Evolutionary conservation across 805 yeast species (phyloP), one percentile per base, ranked within the genome.

Genomic region (Candida hungchunana): DNA sequence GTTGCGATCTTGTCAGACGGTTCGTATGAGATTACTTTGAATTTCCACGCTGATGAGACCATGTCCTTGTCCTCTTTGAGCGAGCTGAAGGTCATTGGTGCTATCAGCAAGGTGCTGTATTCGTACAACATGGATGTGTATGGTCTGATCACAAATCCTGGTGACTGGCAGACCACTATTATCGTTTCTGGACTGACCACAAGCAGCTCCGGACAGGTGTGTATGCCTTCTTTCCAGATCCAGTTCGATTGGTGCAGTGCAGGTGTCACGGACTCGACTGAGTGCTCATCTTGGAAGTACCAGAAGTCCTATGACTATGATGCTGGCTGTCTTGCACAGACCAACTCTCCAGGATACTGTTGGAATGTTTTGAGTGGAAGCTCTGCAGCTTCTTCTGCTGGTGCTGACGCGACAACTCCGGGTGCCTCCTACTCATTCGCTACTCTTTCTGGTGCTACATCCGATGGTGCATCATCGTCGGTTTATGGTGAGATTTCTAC

Each of bases 31-130:
- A 42, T 38, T 28, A 37, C 35, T 10, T 32, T 46, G 16, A 16
- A 20, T 5, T 39, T 38, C 29, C 25, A 30, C 15, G 33, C 39
- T 5, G 34, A 28, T 9, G 18, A 29, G 31, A 31, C 22, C 4
- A 36, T 43, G 41, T 23, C 37, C 15, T 25, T 27, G 31, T 7
- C 16, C 7, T 31, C 45, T 3, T 26, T 45, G 9, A 24, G 36
- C 5, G 47, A 43, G 15, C n/a, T 45, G 28, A 45, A 40, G 26
- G 26, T 45, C 19, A 40, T 38, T 31, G 45, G 45, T 15, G 31
- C 26, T 3, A 5, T 35, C 5, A 7, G n/a, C 20, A 15, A 35
- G 17, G 22, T 29, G 12, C 22, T 44, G 29, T 44, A 33, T 36
- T 31, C 39, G 15, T 34, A 18, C 7, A 44, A 38, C 34, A 12